Base-by-base conservation (phyloP, 352 stramenopile species). In the Aphanomyces stellatus region DNA sequence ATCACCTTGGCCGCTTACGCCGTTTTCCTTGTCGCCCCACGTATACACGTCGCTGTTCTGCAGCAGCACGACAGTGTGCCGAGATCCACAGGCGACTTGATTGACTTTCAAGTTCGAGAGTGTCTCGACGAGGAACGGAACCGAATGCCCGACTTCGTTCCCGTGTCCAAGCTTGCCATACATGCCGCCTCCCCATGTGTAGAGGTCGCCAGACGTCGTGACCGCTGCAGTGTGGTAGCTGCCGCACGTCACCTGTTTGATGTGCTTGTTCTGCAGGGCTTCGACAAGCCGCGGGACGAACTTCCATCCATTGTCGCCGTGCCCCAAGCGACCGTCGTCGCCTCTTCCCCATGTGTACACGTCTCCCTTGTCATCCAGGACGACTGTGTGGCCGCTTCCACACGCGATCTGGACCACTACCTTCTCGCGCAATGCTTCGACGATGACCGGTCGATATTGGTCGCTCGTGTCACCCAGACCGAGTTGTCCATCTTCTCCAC, bases 1-100 rank as follows among this genome's bases (percentile, higher is more conserved):
- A 74, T 98, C 91, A 53, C 91, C 93, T 66, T 98, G 90, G 17
- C 95, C 95, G 10, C 91, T 93, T 1, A 98, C 93, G 35, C 95
- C 93, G 76, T 98, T 98, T 72, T 98, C 93, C 67, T 96, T 97
- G 72, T 98, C 94, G 25, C 94, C 94, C 94, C 94, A 98, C 42
- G 88, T 96, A 72, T 96, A 96, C 60, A 97, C 90, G 71, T 96
- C 85, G 57, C 80, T 87, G 69, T 82, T 90, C 64, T 93, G 81
- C 5, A 96, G 75, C 43, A 97, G 71, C 35, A 96, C 93, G 3
- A 96, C 91, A 0, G 96, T 99, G 73, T 99, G 95, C 24, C 94
- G 82, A 61, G 80, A 96, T 24, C 95, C 95, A 71, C 95, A 99
- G 5, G 95, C 95, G 57, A 98, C 95, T 63, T 98, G 91, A 15